Conservation (phyloP, 106 monocot genomes). For the Iris macrosiphon region DNA sequence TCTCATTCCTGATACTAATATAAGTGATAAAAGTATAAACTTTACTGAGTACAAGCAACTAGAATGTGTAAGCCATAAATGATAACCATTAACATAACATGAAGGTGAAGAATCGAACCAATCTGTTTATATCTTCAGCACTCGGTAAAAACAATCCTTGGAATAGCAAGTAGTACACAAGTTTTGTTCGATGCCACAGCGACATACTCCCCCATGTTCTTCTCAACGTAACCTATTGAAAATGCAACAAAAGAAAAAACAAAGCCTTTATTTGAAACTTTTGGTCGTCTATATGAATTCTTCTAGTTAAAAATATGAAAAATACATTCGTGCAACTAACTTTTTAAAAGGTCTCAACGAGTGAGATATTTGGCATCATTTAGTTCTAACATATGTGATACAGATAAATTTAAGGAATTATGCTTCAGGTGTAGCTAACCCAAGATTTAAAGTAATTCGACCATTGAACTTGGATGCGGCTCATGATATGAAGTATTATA, state of each 20-base stretch:
- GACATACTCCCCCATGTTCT: conserved; percentile 96
- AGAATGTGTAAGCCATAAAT: too few species aligned
- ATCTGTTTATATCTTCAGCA: conserved; percentile 76
- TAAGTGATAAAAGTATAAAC: not conserved
- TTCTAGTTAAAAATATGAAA: too few species aligned
- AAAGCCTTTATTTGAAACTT: not conserved
- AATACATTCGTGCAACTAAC: too few species aligned
- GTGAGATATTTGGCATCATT: too few species aligned
- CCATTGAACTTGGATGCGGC: too few species aligned
- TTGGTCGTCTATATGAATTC: too few species aligned
- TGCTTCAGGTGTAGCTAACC: too few species aligned
- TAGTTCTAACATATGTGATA: too few species aligned
- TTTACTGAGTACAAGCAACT: not conserved
- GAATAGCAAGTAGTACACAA: conserved; percentile 76
- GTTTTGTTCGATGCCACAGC: conserved; percentile 77
- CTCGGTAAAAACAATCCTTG: conserved; percentile 81
- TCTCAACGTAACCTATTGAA: conserved; percentile 80
- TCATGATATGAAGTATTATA: too few species aligned
- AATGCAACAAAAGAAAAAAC: conserved; percentile 8
- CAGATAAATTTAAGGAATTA: too few species aligned
- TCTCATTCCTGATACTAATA: not conserved
- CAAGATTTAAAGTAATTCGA: too few species aligned
- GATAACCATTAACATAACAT: not conserved
- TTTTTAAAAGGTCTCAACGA: too few species aligned
- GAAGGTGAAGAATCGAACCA: conserved; percentile 44